Evolutionary conservation across 2,329 filamentous ascomycete species (phyloP).

Genomic region (Aurifilum marmelostoma): DNA sequence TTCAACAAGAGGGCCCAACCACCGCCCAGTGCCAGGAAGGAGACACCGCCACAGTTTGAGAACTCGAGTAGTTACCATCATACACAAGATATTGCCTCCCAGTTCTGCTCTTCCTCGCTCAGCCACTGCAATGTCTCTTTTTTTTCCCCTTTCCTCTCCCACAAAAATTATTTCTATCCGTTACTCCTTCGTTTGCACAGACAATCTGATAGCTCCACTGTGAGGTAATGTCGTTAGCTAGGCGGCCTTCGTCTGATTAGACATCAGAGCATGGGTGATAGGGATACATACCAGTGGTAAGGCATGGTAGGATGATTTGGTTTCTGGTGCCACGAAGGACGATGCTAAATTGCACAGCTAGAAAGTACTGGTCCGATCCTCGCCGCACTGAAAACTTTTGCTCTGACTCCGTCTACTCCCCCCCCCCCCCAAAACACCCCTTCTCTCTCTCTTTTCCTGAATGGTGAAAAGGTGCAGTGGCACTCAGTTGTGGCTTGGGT

Average conservation of each 20-base stretch:
- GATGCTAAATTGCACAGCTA: neutral
- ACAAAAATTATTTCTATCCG: no score
- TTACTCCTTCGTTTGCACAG: no score
- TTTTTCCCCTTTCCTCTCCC: no score
- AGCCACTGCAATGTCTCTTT: neutral
- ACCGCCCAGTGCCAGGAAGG: neutral
- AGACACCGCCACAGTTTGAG: neutral
- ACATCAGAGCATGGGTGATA: neutral
- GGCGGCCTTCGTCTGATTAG: neutral
- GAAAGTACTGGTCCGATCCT: neutral
- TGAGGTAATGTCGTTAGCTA: neutral
- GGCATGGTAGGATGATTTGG: neutral
- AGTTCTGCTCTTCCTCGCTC: slow-evolving; percentile 1
- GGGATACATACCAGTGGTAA: neutral
- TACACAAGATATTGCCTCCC: neutral
- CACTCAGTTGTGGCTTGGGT: no score
- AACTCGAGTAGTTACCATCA: neutral
- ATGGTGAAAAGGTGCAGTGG: neutral
- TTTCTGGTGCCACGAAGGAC: neutral
- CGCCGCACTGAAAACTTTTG: neutral
- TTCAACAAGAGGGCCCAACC: neutral
- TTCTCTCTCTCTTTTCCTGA: neutral
- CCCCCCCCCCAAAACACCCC: no score
- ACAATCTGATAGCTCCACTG: neutral
- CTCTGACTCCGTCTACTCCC: neutral